Conservation (phyloP, 73 alveolate genomes). For the Paramecium tetraurelia region DNA sequence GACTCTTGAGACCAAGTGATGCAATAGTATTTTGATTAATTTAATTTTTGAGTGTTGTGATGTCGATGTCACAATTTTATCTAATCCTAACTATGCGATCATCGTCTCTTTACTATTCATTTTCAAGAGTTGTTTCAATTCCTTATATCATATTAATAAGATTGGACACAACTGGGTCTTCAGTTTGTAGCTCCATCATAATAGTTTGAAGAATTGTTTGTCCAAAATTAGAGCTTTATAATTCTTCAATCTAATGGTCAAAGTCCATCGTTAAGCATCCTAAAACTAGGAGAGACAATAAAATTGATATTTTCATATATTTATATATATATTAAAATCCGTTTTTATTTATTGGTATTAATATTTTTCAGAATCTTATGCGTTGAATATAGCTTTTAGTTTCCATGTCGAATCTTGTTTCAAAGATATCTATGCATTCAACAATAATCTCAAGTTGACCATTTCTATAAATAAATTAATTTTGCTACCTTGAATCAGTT, state of each 20-base stretch:
- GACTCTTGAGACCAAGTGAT: constrained; percentile 18
- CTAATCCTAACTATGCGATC: constrained; percentile 24
- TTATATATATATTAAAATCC: constrained; percentile 25
- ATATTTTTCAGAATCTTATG: constrained; percentile 8
- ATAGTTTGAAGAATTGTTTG: constrained; percentile 36
- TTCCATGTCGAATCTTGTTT: constrained; percentile 43
- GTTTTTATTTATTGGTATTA: constrained; percentile 8
- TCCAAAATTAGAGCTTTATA: constrained; percentile 21
- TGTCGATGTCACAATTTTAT: constrained; percentile 46
- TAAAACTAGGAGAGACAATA: neutral
- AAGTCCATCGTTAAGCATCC: neutral
- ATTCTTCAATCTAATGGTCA: neutral
- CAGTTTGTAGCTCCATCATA: constrained; percentile 36
- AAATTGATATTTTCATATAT: neutral
- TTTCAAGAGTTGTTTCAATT: neutral
- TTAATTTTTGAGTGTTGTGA: neutral
- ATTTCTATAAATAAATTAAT: neutral
- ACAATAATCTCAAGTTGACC: neutral
- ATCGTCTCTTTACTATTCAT: constrained; percentile 41
- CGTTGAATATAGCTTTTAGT: constrained; percentile 23
- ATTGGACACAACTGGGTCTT: constrained; percentile 45
- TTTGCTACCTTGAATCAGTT: neutral
- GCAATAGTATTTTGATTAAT: neutral
- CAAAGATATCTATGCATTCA: constrained; percentile 24
- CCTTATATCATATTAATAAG: constrained; percentile 22